Percentiles rank a stretch among this genome's conserved stretches.
Conservation (phyloP, 139 green algal species). For the Monoraphidium neglectum region DNA sequence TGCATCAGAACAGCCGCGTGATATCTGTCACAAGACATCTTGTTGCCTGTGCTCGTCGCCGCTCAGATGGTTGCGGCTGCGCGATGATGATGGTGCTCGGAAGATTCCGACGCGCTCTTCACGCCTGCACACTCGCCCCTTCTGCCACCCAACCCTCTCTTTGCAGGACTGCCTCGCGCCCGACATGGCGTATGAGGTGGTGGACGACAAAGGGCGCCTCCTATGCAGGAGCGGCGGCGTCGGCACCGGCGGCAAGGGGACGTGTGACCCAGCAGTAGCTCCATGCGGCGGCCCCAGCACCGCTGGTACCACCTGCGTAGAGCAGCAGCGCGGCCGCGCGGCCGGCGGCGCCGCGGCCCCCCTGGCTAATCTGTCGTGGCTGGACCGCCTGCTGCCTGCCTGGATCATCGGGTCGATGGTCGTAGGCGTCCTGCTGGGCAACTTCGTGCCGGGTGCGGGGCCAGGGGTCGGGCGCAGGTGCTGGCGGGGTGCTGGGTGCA, state of each 20-base stretch:
- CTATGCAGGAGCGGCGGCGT: slow-evolving; percentile 24
- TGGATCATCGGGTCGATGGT: slow-evolving; percentile 55
- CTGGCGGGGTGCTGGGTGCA: background rate
- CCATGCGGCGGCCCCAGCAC: background rate
- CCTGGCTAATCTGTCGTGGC: slow-evolving; percentile 21
- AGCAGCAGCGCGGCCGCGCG: background rate
- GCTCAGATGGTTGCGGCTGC: no score
- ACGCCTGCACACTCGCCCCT: no score
- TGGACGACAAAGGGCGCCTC: background rate
- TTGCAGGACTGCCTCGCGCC: slow-evolving; percentile 8
- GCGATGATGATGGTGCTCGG: no score
- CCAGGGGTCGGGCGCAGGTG: no score
- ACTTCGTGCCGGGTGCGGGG: slow-evolving; percentile 10
- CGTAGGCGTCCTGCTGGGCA: slow-evolving; percentile 39
- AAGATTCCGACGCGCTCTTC: no score
- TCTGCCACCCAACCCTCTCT: no score
- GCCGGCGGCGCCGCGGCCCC: background rate
- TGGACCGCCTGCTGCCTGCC: slow-evolving; percentile 49
- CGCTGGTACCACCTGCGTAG: background rate
- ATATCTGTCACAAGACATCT: no score
- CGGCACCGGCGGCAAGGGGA: background rate
- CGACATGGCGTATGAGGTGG: slow-evolving; percentile 16
- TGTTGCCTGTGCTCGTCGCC: no score
- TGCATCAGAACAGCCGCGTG: no score
- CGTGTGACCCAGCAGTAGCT: background rate